phyloP scores from a whole-genome alignment of 2,329 filamentous ascomycete genomes.

The Gremmenia infestans region DNA sequence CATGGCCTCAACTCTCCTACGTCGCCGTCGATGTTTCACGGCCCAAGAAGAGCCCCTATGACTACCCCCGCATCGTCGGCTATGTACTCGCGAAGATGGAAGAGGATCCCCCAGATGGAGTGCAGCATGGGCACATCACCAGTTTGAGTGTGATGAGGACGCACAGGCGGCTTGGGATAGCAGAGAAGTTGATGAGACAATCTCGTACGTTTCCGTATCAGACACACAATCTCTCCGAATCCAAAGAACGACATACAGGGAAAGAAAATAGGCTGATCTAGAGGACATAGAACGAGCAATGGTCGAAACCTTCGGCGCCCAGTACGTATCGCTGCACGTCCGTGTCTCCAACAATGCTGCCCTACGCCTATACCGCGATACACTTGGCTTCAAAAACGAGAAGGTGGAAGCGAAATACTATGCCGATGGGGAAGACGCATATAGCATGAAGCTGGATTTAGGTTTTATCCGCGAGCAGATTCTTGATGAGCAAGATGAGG shows the following conservation, averaged over 20 bases:
- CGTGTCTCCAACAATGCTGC: slow-evolving; percentile 90
- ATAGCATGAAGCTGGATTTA: slow-evolving; percentile 86
- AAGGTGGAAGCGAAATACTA: slow-evolving; percentile 90
- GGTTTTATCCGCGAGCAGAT: slow-evolving; percentile 51
- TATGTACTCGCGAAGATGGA: slow-evolving; percentile 99
- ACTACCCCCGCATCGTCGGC: slow-evolving; percentile 95
- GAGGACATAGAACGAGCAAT: slow-evolving; percentile 73
- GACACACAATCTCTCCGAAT: neutral
- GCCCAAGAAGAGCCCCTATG: slow-evolving; percentile 70
- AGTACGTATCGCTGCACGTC: slow-evolving; percentile 94
- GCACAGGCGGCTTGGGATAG: slow-evolving; percentile 83
- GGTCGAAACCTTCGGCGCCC: slow-evolving; percentile 87
- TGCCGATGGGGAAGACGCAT: slow-evolving; percentile 95
- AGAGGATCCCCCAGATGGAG: slow-evolving; percentile 86
- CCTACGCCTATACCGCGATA: slow-evolving; percentile 87
- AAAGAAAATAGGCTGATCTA: slow-evolving; percentile 11
- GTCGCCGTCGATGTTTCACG: slow-evolving; percentile 90
- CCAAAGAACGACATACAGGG: too few relatives aligned
- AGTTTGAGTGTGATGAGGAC: slow-evolving; percentile 94
- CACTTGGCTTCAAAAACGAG: slow-evolving; percentile 81
- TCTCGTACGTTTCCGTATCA: slow-evolving; percentile 59
- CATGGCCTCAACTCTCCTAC: slow-evolving; percentile 95
- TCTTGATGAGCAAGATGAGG: slow-evolving; percentile 39
- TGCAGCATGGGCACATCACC: slow-evolving; percentile 95
- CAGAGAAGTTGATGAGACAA: slow-evolving; percentile 96